Percentiles rank a stretch among this genome's conserved stretches.
phyloP scores from a whole-genome alignment of 768 basidiomycete species.

The Infundibulicybe gibba region DNA sequence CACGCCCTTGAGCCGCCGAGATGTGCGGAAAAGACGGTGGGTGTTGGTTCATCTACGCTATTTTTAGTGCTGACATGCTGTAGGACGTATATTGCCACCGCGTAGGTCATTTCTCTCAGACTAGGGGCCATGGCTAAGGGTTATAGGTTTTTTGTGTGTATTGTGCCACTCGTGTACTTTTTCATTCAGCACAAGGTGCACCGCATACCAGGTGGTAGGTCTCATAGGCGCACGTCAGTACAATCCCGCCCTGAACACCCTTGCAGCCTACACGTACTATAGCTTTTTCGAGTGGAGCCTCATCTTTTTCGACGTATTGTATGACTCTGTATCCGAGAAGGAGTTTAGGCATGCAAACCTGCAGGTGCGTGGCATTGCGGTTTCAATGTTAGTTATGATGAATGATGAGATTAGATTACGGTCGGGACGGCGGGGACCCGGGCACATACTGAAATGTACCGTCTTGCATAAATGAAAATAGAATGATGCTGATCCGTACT shows the following conservation, averaged over 20 bases:
- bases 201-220: constrained; percentile 70
- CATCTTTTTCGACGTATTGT: constrained; percentile 69
- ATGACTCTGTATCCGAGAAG: constrained; percentile 61
- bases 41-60: constrained; percentile 5
- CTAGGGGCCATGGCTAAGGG: background rate
- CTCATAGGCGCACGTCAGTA: background rate
- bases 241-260: background rate
- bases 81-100: constrained; percentile 51
- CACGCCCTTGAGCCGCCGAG: constrained; percentile 38
- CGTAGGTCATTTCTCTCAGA: constrained; percentile 29
- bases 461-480: constrained; percentile 25
- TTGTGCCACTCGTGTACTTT: constrained; percentile 77
- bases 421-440: constrained; percentile 12
- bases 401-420: constrained; percentile 18
- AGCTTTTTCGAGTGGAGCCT: constrained; percentile 88
- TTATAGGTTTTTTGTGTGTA: constrained; percentile 63
- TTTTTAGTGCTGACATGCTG: background rate
- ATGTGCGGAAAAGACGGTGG: constrained; percentile 53
- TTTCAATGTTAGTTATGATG: background rate
- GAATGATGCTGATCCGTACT: background rate
- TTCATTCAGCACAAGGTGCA: constrained; percentile 86
- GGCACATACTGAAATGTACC: constrained; percentile 14
- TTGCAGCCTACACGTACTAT: constrained; percentile 78
- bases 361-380: constrained; percentile 35
- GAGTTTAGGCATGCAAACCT: constrained; percentile 56